Evolutionary conservation across 116 monocot genomes (phyloP), one percentile per base, ranked within the genome.

Genomic region (Iris pallida): DNA sequence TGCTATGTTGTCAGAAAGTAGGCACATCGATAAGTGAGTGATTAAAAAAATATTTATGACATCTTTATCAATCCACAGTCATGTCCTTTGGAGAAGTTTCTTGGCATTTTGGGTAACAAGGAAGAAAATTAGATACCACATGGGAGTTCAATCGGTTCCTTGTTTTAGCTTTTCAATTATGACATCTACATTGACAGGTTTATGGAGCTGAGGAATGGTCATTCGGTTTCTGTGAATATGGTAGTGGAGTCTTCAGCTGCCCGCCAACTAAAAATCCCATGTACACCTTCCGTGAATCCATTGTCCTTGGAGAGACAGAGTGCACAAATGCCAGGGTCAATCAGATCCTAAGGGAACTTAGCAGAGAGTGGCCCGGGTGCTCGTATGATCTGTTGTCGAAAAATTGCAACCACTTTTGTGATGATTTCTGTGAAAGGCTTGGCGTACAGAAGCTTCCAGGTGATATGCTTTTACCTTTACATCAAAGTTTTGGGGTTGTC

Each of bases 121-220:
- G 30, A 30, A 30, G 59, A 45, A 62, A 45, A 20, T 2, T 13
- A 11, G 16, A 45, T 15, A 46, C 12, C 14, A 16, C 43, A 6
- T 44, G 5, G 45, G 14, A 11, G 17, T 19, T 47, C 19, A 19
- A 51, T 47, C 18, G 47, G 5, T 64, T 64, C 30, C 30, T 30
- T 48, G 45, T 17, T 47, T 13, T 64, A 47, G 19, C 19, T 48
- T 10, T 47, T 64, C 47, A 64, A 52, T 15, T 20, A 43, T 42
- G 6, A 40, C 19, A 43, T 57, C 20, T 42, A 49, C 20, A 49
- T 59, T 68, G 16, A 5, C 75, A 83, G 83, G 83, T 83, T 14
- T 75, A 79, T 61, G 83, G 79, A 9, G 59, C 79, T 63, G 83
- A 83, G 64, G 83, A 83, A 83, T 83, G 83, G 83, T 83, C 83